Evolutionary conservation across 2,329 filamentous ascomycete genomes (phyloP), one percentile per base, ranked within the genome.

Genomic region (Nemania diffusa): DNA sequence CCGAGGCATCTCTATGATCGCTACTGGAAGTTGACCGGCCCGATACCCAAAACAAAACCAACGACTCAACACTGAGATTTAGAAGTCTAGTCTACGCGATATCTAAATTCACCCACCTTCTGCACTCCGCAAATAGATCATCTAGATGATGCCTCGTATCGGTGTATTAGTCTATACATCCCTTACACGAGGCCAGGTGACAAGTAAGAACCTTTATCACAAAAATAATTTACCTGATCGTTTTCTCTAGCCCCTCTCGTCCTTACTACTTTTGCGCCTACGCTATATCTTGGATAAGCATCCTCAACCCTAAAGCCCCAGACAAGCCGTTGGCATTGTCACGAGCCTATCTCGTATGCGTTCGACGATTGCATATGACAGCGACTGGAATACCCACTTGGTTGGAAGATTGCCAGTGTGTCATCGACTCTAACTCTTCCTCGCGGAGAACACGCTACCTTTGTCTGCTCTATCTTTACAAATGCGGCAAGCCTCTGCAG

Each of bases 31-130:
- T n/a, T n/a, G n/a, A n/a, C n/a, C n/a, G n/a, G n/a, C n/a, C n/a
- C n/a, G n/a, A n/a, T n/a, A n/a, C 3, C 34, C 11, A 15, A 40
- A 6, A 40, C 34, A 7, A 40, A 40, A 40, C 46, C 40, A 46
- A n/a, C 24, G 32, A 44, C 40, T 42, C 11, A 24, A 46, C 22
- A 24, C 9, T 17, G 13, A 24, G 22, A 56, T 22, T 22, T 42
- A 15, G 6, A 42, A 24, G 11, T 20, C 26, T 27, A 20, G n/a
- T n/a, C n/a, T 37, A 37, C 20, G 37, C 56, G 42, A 29, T 44
- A n/a, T 58, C 61, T 64, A 64, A 64, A 51, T 64, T 58, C 58
- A 64, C 44, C 61, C 22, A 22, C 27, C 13, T 37, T 56, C 37
- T 17, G 26, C 8, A 15, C 15, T 53, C 26, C 17, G 34, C 48